Base-by-base conservation (phyloP, 345 rosid species). In the Kernera saxatilis region DNA sequence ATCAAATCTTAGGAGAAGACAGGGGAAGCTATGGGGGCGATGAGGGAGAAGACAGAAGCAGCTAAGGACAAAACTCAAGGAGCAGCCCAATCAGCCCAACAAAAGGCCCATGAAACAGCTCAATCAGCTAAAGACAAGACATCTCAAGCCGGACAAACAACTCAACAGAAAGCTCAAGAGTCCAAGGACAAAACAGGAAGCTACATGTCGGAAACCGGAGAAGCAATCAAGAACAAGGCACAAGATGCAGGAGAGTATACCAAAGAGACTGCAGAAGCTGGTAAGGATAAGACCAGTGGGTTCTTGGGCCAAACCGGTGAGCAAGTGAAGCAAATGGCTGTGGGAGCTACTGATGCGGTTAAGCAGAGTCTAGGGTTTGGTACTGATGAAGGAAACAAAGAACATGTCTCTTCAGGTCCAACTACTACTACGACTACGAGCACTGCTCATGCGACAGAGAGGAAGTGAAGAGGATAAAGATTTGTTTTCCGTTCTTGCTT, bases 281-380 rank as follows among this genome's bases (percentile, higher is more conserved):
- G 77, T 2, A 79, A 78, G 39, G 90, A 82, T 35, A 78, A 78
- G 74, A 78, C 80, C 0, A 40, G 62, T 30, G 87, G 88, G 8
- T 37, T 83, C 12, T 37, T 86, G 1, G 58, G 74, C 30, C 72
- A 82, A 75, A 78, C 96, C 2, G 86, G 87, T 33, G 92, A 84
- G 67, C 76, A 80, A 13, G 76, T 85, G 70, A 89, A 53, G 83
- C 67, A 77, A 66, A 74, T 78, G 79, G 85, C 96, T 2, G 63
- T 75, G 21, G 80, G 81, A 22, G 86, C 90, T 6, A 71, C 77
- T 39, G 90, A 79, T 25, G 72, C 86, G 0, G 88, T 89, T 7
- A 87, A 83, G 77, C 67, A 77, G 15, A 75, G 86, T 5, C 69
- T 87, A 15, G 91, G 92, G 5, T 60, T 82, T 21, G 72, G 64